Evolutionary conservation across 257 asterid species (phyloP), one percentile per base, ranked within the genome.

Genomic region (Handroanthus guayacan): DNA sequence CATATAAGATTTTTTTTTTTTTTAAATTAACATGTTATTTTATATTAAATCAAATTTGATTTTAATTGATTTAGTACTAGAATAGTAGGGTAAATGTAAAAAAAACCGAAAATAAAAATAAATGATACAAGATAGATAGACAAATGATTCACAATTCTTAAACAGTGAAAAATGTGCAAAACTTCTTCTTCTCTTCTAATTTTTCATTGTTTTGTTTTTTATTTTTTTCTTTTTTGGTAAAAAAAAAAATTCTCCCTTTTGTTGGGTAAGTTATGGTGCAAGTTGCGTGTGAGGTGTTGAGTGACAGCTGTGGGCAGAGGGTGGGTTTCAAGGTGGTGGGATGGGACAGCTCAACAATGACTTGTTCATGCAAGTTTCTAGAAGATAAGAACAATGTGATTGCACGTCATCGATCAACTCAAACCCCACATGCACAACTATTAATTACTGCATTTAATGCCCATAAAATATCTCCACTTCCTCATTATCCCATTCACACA

Each of bases 281-380:
- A 69, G 39, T n/a, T 69, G 64, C 51, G 38, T 69, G 74, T 69
- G 63, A 50, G 34, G 62, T 51, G 50, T 69, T 69, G 64, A 69
- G 64, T 37, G 25, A 9, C 50, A 69, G 75, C 10, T 69, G 14
- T 48, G 62, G 62, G 3, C 4, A 51, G 5, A 31, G 34, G 62
- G 62, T 55, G 34, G 34, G 7, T 54, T 17, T 66, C 17, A 66
- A 44, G 9, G 10, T 9, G 5, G 71, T 36, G 52, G 71, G 64
- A 7, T 36, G 52, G 71, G 64, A 7, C 72, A 50, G 16, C 78
- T n/a, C 62, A 38, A 41, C 13, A n/a, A 1, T 11, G 78, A 74
- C 72, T 55, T 62, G 2, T 38, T 34, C 69, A 47, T 51, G 51
- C 69, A 38, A 31, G 16, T 14, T 31, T 14, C 5, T 25, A 25